Conservation (phyloP, 495 filamentous ascomycete genomes). For the Hyaloscypha finlandica region DNA sequence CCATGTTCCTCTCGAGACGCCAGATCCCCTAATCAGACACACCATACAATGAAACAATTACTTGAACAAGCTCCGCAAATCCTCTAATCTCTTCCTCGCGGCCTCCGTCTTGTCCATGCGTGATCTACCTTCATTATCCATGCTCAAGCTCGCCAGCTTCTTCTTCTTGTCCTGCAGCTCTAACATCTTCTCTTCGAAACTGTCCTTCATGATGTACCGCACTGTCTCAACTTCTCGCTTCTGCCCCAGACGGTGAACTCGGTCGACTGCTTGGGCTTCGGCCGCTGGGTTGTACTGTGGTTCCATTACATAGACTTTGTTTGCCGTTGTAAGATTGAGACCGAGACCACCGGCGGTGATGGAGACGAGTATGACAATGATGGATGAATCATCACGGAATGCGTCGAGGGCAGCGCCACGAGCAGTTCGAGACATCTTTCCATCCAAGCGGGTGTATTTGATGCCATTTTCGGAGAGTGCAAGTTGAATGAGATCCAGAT, state of each 20-base stretch:
- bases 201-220: slow-evolving; percentile 83
- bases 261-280: slow-evolving; percentile 91
- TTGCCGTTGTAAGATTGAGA: slow-evolving; percentile 85
- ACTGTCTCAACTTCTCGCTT: slow-evolving; percentile 77
- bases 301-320: slow-evolving; percentile 93
- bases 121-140: slow-evolving; percentile 57
- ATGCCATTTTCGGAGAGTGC: slow-evolving; percentile 71
- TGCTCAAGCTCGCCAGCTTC: slow-evolving; percentile 80
- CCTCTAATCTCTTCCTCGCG: slow-evolving; percentile 73
- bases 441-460: slow-evolving; percentile 80
- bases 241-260: slow-evolving; percentile 92
- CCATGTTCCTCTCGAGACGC: neutral
- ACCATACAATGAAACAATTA: slow-evolving; percentile 45
- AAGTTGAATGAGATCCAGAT: slow-evolving; percentile 89
- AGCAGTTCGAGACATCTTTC: slow-evolving; percentile 73
- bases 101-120: slow-evolving; percentile 74
- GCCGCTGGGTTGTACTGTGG: slow-evolving; percentile 96
- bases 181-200: slow-evolving; percentile 94
- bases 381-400: slow-evolving; percentile 71
- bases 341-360: slow-evolving; percentile 91
- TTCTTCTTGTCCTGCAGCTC: slow-evolving; percentile 88
- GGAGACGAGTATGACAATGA: slow-evolving; percentile 84
- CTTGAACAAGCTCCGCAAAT: slow-evolving; percentile 81
- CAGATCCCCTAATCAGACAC: neutral
- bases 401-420: slow-evolving; percentile 70